phyloP scores from a whole-genome alignment of 2,329 filamentous ascomycete species.

The Aureobasidium sp. region DNA sequence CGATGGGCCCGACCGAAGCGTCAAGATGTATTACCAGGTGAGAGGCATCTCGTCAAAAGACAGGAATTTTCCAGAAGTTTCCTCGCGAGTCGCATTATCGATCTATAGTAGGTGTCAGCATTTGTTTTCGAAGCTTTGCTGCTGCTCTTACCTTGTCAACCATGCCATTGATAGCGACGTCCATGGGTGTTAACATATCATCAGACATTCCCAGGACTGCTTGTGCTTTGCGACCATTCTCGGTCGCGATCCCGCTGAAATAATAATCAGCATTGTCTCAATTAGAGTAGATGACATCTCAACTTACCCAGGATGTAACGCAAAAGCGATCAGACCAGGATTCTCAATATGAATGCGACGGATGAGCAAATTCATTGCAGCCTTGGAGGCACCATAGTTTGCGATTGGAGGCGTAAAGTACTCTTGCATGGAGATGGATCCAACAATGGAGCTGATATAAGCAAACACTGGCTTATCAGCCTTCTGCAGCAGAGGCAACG shows the following conservation, averaged over 20 bases:
- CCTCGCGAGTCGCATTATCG: background rate
- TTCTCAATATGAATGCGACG: constrained; percentile 31
- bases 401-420: constrained; percentile 22
- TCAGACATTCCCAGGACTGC: background rate
- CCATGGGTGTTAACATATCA: background rate
- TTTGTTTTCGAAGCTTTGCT: background rate
- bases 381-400: constrained; percentile 40
- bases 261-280: too few species aligned
- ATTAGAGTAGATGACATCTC: background rate
- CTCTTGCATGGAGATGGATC: constrained; percentile 11
- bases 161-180: background rate
- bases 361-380: constrained; percentile 29
- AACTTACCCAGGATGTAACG: background rate
- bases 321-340: background rate
- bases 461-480: constrained; percentile 28
- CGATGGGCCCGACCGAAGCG: too few species aligned
- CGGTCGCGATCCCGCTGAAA: background rate
- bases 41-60: background rate
- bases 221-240: background rate
- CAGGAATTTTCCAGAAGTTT: background rate
- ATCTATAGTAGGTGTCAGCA: background rate
- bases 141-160: background rate
- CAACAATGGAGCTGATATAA: constrained; percentile 22
- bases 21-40: background rate
- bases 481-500: constrained; percentile 28